These are phyloP conservation scores for Tuber indicum DNA, from an alignment of 495 filamentous ascomycete genomes.

Conservation along the genomic window DNA sequence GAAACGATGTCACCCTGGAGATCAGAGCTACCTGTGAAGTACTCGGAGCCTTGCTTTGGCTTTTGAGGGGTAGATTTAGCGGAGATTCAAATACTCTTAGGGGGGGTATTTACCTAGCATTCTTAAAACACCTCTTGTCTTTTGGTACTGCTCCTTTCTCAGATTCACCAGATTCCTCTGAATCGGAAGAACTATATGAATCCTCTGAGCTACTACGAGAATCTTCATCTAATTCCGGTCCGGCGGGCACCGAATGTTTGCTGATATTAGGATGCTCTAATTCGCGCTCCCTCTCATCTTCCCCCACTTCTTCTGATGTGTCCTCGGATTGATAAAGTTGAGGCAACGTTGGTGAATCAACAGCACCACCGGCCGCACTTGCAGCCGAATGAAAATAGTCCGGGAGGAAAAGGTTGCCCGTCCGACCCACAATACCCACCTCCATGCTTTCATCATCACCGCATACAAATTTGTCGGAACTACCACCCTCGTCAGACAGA, in stretches of 20 bases:
- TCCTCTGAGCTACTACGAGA: neutral
- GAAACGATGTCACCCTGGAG: neutral
- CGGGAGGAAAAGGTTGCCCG: neutral
- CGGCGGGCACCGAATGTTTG: neutral
- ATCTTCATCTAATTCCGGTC: neutral
- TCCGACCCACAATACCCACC: constrained; percentile 22
- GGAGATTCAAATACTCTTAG: neutral
- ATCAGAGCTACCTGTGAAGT: neutral
- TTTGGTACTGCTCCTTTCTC: neutral
- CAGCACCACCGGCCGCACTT: constrained; percentile 5
- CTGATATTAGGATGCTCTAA: neutral
- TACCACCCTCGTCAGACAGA: constrained; percentile 40
- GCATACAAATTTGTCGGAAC: constrained; percentile 34
- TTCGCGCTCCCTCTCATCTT: constrained; percentile 9
- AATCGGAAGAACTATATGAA: neutral
- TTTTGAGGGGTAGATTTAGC: neutral
- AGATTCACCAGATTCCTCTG: neutral
- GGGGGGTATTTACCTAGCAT: neutral
- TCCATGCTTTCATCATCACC: constrained; percentile 38
- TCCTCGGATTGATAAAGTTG: neutral
- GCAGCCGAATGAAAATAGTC: constrained; percentile 7
- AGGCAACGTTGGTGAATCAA: constrained; percentile 10
- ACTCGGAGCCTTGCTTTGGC: neutral
- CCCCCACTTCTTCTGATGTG: neutral
- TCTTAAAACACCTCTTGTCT: neutral